Percentiles rank a stretch among this genome's conserved stretches.
These are phyloP conservation scores for Flagelloscypha sp. DNA, from an alignment of 768 basidiomycete genomes.

Conservation along the genomic window DNA sequence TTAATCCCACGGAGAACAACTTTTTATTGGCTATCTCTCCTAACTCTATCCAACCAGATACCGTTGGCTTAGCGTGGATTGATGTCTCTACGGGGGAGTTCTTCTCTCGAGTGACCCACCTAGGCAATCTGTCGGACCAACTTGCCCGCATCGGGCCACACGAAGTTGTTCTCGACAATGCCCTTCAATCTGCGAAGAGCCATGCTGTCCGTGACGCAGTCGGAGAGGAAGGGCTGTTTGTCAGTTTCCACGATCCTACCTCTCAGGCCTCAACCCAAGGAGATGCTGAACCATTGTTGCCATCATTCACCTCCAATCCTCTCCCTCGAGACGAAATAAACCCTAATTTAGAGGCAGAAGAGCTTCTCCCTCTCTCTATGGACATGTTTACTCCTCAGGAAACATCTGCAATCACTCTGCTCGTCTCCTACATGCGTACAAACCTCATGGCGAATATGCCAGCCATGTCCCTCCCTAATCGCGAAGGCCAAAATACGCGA, in stretches of 20 bases:
- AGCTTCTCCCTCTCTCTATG: background rate
- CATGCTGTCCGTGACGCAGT: constrained; percentile 44
- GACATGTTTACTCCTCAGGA: constrained; percentile 32
- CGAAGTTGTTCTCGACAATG: constrained; percentile 65
- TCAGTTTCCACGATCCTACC: constrained; percentile 36
- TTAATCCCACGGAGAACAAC: constrained; percentile 82
- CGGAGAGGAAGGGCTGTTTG: constrained; percentile 44
- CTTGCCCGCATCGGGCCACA: constrained; percentile 72
- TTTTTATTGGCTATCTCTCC: constrained; percentile 67
- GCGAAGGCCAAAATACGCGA: constrained; percentile 44
- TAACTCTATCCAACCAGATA: constrained; percentile 7
- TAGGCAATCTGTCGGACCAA: constrained; percentile 65
- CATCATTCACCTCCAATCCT: background rate
- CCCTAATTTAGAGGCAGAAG: constrained; percentile 1
- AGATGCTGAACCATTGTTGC: constrained; percentile 1
- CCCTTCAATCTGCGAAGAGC: constrained; percentile 23
- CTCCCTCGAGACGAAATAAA: background rate
- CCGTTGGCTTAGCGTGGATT: constrained; percentile 81
- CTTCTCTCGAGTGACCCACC: constrained; percentile 56
- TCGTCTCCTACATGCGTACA: constrained; percentile 55
- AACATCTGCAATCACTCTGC: constrained; percentile 46
- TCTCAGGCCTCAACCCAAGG: constrained; percentile 1
- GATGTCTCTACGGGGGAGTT: constrained; percentile 95
- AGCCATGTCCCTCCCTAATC: constrained; percentile 43
- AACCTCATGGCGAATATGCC: constrained; percentile 80